Conservation (phyloP, 2,329 filamentous ascomycete genomes). For the Thielaviopsis musarum region DNA sequence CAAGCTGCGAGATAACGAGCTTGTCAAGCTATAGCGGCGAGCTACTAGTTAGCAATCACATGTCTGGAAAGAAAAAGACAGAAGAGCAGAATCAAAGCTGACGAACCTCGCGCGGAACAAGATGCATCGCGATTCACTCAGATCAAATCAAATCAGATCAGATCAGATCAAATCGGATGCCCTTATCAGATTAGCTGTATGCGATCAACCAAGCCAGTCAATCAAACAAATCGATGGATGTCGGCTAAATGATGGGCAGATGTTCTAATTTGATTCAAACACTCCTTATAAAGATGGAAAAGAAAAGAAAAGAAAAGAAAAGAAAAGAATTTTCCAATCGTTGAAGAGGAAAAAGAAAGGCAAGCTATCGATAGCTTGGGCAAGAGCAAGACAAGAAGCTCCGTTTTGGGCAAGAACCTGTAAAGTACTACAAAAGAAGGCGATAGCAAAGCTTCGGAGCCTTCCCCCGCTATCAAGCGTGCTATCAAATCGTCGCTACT, state of each 20-base stretch:
- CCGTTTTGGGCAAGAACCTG: not conserved
- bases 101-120: conserved; percentile 32
- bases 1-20: conserved; percentile 80
- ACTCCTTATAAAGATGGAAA: not conserved
- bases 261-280: not conserved
- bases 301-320: conserved; percentile 2
- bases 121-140: conserved; percentile 23
- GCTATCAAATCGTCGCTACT: no score
- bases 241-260: not conserved
- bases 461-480: no score
- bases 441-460: not conserved
- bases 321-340: not conserved
- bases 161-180: no score
- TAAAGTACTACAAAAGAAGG: not conserved
- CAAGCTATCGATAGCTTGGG: not conserved
- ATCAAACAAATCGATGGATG: not conserved
- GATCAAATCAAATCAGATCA: no score
- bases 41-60: conserved; percentile 13
- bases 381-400: not conserved
- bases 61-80: not conserved
- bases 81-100: not conserved
- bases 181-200: not conserved
- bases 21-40: conserved; percentile 60
- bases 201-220: not conserved
- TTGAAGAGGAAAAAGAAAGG: not conserved